Evolutionary conservation across 306 rosid genomes (phyloP).

Genomic region (Gleditsia sinensis): DNA sequence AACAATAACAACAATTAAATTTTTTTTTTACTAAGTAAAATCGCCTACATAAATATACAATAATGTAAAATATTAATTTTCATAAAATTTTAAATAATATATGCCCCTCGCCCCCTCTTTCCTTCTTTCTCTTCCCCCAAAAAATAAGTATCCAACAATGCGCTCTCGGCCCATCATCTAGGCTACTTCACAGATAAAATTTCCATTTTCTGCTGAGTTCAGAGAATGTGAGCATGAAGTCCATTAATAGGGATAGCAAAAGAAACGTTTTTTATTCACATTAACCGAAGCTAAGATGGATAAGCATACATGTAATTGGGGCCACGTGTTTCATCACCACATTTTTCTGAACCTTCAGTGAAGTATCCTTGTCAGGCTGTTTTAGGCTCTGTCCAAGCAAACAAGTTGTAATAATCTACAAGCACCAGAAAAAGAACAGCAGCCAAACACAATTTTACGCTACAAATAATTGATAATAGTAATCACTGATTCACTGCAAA

Average conservation of each 20-base stretch:
- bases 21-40: no score
- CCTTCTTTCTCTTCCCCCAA: no score
- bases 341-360: conserved; percentile 76
- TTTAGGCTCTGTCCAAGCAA: conserved; percentile 63
- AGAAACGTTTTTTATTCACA: conserved; percentile 11
- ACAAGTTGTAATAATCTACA: conserved; percentile 8
- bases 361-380: conserved; percentile 55
- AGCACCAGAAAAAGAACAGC: not conserved
- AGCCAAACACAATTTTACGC: conserved; percentile 1
- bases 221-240: not conserved
- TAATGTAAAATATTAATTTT: no score
- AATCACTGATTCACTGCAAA: no score
- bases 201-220: not conserved
- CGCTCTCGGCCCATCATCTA: conserved; percentile 12
- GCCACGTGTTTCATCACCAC: conserved; percentile 66
- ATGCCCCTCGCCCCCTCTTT: not conserved
- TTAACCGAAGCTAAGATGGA: not conserved
- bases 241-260: conserved; percentile 2
- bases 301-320: conserved; percentile 50
- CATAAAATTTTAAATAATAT: not conserved
- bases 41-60: no score
- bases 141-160: conserved; percentile 2
- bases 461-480: not conserved
- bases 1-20: no score
- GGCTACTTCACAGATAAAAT: conserved; percentile 33